phyloP scores from a whole-genome alignment of 1,284 basidiomycete genomes.

The Volvariella surrecta region DNA sequence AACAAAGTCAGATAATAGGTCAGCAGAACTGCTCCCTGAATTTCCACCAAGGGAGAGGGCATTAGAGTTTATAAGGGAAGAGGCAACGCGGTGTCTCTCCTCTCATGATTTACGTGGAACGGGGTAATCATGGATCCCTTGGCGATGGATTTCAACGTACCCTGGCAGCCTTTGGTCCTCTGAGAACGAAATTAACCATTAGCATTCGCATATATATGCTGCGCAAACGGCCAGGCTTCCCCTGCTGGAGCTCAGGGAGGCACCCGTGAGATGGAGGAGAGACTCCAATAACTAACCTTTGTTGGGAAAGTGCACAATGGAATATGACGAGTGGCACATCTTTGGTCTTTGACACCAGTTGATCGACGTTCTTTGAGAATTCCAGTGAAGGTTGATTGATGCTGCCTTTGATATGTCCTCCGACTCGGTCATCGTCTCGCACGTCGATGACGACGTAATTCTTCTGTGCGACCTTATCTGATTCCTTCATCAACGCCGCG shows the following conservation, averaged over 20 bases:
- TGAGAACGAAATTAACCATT: too few relatives aligned
- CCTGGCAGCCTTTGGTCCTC: slow-evolving; percentile 67
- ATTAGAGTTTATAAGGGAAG: too few relatives aligned
- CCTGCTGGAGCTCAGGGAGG: too few relatives aligned
- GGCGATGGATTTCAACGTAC: slow-evolving; percentile 26
- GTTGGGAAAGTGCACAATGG: slow-evolving; percentile 69
- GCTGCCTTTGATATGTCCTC: slow-evolving; percentile 65
- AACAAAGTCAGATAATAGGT: too few relatives aligned
- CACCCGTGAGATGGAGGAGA: too few relatives aligned
- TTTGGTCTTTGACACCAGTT: slow-evolving; percentile 52
- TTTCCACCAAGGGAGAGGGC: too few relatives aligned
- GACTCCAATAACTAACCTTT: slow-evolving; percentile 35
- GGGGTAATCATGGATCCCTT: too few relatives aligned
- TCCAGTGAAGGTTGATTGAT: slow-evolving; percentile 51
- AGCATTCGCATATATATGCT: too few relatives aligned
- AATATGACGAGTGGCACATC: slow-evolving; percentile 59
- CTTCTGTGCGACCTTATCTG: slow-evolving; percentile 42
- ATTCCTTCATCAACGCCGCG: slow-evolving; percentile 53
- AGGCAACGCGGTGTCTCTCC: too few relatives aligned
- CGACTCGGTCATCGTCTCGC: slow-evolving; percentile 65
- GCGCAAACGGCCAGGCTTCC: too few relatives aligned
- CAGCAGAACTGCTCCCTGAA: not conserved
- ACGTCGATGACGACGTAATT: slow-evolving; percentile 75
- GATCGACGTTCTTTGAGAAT: slow-evolving; percentile 48
- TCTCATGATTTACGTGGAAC: too few relatives aligned